These are phyloP conservation scores for Crucihimalaya himalaica DNA, from an alignment of 345 rosid genomes.

Conservation along the genomic window DNA sequence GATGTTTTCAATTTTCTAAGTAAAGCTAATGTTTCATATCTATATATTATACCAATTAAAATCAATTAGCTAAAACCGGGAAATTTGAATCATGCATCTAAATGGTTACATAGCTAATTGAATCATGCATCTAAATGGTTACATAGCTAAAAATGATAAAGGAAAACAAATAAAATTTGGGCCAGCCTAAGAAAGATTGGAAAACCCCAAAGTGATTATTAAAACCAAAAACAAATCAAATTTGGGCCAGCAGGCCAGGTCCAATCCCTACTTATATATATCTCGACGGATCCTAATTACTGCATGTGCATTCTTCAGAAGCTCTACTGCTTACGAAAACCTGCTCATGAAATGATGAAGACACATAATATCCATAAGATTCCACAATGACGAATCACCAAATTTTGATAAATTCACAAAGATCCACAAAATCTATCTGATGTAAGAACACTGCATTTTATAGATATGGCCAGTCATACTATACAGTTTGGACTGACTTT, in stretches of 20 bases:
- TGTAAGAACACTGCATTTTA: conserved; percentile 16
- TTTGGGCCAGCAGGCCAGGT: background rate
- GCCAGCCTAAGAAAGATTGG: background rate
- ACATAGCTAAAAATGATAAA: background rate
- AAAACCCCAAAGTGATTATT: background rate
- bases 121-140: background rate
- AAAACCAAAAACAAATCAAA: background rate
- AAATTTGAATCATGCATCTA: background rate
- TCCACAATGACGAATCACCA: conserved; percentile 14
- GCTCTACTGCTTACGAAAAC: background rate
- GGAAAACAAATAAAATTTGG: background rate
- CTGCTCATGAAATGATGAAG: background rate
- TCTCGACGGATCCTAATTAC: no score
- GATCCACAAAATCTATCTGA: conserved; percentile 13
- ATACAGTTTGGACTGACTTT: background rate
- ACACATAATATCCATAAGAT: background rate
- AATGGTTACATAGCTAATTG: background rate
- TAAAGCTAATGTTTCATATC: background rate
- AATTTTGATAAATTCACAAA: background rate
- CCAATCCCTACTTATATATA: no score
- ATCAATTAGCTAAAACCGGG: background rate
- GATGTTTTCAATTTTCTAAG: background rate
- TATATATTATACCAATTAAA: no score
- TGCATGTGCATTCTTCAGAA: background rate
- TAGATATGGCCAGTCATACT: background rate